Conservation (phyloP, 768 basidiomycete genomes). For the Termitomyces sp. region DNA sequence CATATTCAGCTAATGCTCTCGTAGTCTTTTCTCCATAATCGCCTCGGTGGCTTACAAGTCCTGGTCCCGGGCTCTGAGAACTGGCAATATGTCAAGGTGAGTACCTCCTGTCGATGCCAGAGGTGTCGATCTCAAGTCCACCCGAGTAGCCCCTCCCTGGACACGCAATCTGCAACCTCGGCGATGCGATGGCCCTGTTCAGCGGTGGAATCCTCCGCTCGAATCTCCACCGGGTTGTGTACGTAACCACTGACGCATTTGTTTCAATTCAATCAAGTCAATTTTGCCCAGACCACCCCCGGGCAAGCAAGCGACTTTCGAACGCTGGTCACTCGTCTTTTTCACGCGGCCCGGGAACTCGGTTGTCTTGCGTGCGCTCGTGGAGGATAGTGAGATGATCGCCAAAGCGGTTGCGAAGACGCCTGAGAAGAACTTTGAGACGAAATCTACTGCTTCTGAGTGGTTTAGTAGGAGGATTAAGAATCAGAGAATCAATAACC, state of each 20-base stretch:
- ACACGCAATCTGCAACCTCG: constrained; percentile 51
- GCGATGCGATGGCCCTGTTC: constrained; percentile 17
- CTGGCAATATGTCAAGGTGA: constrained; percentile 67
- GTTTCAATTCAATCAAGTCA: not conserved
- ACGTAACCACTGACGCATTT: not conserved
- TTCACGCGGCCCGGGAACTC: constrained; percentile 60
- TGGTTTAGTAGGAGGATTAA: constrained; percentile 41
- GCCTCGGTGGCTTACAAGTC: constrained; percentile 66
- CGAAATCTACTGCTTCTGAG: constrained; percentile 31
- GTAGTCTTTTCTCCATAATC: constrained; percentile 67
- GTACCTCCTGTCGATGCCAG: not conserved
- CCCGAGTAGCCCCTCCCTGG: constrained; percentile 35
- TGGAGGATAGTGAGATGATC: constrained; percentile 45
- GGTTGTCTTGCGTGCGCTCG: constrained; percentile 43
- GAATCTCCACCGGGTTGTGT: constrained; percentile 2
- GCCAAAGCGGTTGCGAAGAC: constrained; percentile 35
- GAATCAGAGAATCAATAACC: constrained; percentile 39
- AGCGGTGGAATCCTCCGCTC: constrained; percentile 19
- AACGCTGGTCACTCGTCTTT: constrained; percentile 65
- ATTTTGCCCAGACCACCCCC: constrained; percentile 50
- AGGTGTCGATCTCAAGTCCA: not conserved
- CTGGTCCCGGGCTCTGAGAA: constrained; percentile 51
- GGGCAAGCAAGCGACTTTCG: constrained; percentile 42
- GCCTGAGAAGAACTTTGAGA: constrained; percentile 31
- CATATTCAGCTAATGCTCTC: constrained; percentile 22